These are phyloP conservation scores for Crucihimalaya himalaica DNA, from an alignment of 345 rosid genomes.

Conservation along the genomic window DNA sequence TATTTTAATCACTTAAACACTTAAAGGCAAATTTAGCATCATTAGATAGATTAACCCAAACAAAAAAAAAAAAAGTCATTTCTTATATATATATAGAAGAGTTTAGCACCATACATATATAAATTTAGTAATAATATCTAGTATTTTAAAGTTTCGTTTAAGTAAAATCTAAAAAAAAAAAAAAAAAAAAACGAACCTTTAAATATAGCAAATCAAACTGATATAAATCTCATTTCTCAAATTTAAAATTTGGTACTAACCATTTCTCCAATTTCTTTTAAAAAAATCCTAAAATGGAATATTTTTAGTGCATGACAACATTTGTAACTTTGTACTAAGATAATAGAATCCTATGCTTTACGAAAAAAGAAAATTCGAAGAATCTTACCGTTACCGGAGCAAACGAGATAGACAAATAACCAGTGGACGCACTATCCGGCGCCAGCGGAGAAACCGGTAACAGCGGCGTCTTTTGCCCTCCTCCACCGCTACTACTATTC, in stretches of 20 bases:
- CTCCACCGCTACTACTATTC: background rate
- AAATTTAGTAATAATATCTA: too few relatives aligned
- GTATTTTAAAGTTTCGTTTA: too few relatives aligned
- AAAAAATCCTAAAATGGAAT: background rate
- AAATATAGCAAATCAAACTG: too few relatives aligned
- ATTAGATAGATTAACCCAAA: background rate
- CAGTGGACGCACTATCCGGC: conserved; percentile 42
- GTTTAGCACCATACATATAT: too few relatives aligned
- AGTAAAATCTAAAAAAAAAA: too few relatives aligned
- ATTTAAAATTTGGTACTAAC: background rate
- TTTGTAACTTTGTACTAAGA: too few relatives aligned
- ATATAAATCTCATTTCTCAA: too few relatives aligned
- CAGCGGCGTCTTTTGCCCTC: conserved; percentile 18
- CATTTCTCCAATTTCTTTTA: background rate
- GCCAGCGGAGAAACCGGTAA: conserved; percentile 30
- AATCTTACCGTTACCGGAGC: conserved; percentile 52
- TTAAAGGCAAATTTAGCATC: background rate
- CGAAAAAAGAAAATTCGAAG: conserved; percentile 3
- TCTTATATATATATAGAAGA: too few relatives aligned
- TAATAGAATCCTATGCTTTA: conserved; percentile 25
- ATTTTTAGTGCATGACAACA: background rate
- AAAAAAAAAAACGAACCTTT: too few relatives aligned
- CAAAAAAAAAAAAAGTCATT: too few relatives aligned
- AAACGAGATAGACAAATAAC: conserved; percentile 56
- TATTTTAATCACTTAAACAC: conserved; percentile 14